A percentile compares a stretch with the other conserved stretches of the same genome.
Evolutionary conservation across 352 stramenopile species (phyloP).

Genomic region (Phytophthora quininea): DNA sequence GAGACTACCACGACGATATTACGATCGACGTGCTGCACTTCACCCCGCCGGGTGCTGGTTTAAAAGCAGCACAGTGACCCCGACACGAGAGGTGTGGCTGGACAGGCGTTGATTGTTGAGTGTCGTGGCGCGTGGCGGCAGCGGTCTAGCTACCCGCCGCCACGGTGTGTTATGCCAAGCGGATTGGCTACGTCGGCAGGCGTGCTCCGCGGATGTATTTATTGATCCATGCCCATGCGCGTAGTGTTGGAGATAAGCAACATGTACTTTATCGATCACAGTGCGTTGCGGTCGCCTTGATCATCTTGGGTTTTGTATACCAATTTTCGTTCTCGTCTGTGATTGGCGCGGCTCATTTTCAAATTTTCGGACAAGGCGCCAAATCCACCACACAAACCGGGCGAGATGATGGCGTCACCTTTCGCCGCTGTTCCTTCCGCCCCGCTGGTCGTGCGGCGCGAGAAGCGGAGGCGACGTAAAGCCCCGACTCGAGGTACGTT

Average conservation of each 20-base stretch:
- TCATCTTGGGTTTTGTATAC: neutral
- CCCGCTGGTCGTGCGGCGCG: conserved; percentile 64
- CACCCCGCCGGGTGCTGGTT: conserved; percentile 29
- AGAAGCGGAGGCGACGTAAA: conserved; percentile 61
- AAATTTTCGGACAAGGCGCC: conserved; percentile 36
- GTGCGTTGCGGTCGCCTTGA: neutral
- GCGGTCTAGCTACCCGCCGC: no score
- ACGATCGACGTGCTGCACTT: conserved; percentile 79
- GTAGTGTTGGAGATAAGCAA: conserved; percentile 9
- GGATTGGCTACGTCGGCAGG: neutral
- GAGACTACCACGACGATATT: conserved; percentile 78
- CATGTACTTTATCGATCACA: conserved; percentile 15
- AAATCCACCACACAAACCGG: conserved; percentile 13
- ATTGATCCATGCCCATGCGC: conserved; percentile 11
- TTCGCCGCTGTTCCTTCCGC: conserved; percentile 38
- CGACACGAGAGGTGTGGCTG: neutral
- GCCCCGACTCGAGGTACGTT: conserved; percentile 38
- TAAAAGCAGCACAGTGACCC: conserved; percentile 20
- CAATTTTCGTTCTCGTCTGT: conserved; percentile 7
- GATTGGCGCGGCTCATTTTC: conserved; percentile 28
- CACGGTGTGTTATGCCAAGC: neutral
- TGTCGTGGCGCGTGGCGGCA: conserved; percentile 5
- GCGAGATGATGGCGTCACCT: conserved; percentile 39
- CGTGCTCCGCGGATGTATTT: conserved; percentile 24
- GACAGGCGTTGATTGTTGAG: conserved; percentile 21